Percentiles rank a stretch among this genome's conserved stretches.
Conservation (phyloP, 2,329 filamentous ascomycete genomes). For the Graphilbum sp. region DNA sequence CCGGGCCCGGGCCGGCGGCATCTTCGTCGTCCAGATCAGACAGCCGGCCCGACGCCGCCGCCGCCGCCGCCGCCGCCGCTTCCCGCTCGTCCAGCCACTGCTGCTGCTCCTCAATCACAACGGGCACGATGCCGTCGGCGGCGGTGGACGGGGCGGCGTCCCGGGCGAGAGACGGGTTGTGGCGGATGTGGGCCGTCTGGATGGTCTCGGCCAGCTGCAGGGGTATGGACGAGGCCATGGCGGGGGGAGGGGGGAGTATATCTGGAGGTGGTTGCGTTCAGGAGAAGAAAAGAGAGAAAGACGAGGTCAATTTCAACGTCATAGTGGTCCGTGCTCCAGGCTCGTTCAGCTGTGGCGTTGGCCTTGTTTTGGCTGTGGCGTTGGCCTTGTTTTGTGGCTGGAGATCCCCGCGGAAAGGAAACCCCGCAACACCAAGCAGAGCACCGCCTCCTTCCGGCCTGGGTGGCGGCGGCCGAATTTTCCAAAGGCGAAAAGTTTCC, state of each 20-base stretch:
- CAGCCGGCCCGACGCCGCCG: slow-evolving; percentile 17
- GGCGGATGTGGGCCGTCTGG: slow-evolving; percentile 66
- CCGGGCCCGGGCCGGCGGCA: slow-evolving; percentile 33
- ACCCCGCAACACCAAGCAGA: background rate
- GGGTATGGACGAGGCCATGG: slow-evolving; percentile 40
- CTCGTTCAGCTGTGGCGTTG: background rate
- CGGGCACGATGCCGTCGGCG: slow-evolving; percentile 48
- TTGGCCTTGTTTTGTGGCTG: too few relatives aligned
- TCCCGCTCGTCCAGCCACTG: too few relatives aligned
- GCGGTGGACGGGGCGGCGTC: slow-evolving; percentile 71
- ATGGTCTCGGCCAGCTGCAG: slow-evolving; percentile 61
- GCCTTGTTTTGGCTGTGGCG: too few relatives aligned
- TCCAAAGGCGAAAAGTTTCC: background rate
- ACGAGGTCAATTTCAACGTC: too few relatives aligned
- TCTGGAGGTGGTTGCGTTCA: background rate
- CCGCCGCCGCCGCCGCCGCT: too few relatives aligned
- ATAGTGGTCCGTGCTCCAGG: slow-evolving; percentile 1
- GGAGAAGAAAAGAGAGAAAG: too few relatives aligned
- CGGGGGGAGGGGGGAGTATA: background rate
- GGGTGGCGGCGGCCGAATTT: background rate
- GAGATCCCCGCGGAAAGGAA: background rate
- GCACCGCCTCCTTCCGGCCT: background rate
- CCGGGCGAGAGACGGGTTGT: slow-evolving; percentile 50
- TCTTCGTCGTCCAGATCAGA: slow-evolving; percentile 9
- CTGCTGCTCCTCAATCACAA: slow-evolving; percentile 33